Evolutionary conservation across 2,329 filamentous ascomycete species (phyloP).

Genomic region (Thermomyces lanuginosus): DNA sequence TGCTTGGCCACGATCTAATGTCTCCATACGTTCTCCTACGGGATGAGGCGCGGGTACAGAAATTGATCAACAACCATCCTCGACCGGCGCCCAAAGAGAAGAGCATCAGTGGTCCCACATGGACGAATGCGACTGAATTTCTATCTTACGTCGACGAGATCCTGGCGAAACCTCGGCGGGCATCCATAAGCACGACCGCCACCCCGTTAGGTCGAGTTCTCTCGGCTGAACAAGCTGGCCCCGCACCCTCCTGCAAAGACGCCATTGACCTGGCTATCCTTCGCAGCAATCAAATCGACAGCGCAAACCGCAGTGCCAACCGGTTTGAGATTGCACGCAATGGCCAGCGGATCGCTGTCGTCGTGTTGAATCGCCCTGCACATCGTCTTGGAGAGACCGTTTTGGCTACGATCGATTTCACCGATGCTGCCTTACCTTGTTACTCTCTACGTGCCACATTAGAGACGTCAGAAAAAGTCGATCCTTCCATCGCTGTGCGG

Average conservation of each 20-base stretch:
- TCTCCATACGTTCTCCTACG: conserved; percentile 77
- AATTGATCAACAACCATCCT: conserved; percentile 25
- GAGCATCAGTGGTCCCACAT: conserved; percentile 28
- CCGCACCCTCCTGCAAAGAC: conserved; percentile 54
- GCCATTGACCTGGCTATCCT: conserved; percentile 83
- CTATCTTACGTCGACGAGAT: conserved; percentile 62
- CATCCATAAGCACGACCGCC: conserved; percentile 44
- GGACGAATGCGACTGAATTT: conserved; percentile 46
- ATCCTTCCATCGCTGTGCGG: conserved; percentile 62
- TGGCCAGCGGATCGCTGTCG: conserved; percentile 76
- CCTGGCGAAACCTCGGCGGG: conserved; percentile 42
- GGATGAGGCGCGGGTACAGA: conserved; percentile 57
- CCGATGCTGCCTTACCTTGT: conserved; percentile 58
- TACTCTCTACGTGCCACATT: conserved; percentile 73
- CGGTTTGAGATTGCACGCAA: conserved; percentile 89
- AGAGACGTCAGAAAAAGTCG: conserved; percentile 74
- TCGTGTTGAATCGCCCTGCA: conserved; percentile 74
- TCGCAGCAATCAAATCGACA: conserved; percentile 53
- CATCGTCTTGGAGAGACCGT: conserved; percentile 82
- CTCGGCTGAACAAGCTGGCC: conserved; percentile 35
- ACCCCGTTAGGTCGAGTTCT: conserved; percentile 52
- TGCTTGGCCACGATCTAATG: conserved; percentile 87
- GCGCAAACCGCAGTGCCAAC: conserved; percentile 66
- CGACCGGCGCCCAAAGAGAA: conserved; percentile 25
- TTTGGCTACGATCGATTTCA: conserved; percentile 70